A percentile compares a stretch with the other conserved stretches of the same genome.
phyloP scores from a whole-genome alignment of 1,284 basidiomycete species.

The Pseudozyma hubeiensis region DNA sequence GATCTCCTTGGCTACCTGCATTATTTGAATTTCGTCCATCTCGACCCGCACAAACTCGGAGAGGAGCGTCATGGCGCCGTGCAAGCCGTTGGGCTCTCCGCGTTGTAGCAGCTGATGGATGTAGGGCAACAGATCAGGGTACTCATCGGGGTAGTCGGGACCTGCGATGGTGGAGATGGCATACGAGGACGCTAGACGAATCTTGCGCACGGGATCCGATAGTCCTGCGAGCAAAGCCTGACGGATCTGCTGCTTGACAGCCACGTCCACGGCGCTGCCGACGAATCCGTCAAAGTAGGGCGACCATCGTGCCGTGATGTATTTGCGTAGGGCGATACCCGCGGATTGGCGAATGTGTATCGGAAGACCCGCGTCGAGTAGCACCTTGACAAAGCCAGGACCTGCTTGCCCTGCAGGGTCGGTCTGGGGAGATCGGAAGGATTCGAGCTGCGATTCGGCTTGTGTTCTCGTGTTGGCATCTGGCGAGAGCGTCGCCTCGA shows the following conservation, averaged over 20 bases:
- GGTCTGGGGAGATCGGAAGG: slow-evolving; percentile 35
- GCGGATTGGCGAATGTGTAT: slow-evolving; percentile 60
- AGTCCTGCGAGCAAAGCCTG: slow-evolving; percentile 51
- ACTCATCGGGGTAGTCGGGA: slow-evolving; percentile 66
- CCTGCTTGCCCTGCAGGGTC: slow-evolving; percentile 34
- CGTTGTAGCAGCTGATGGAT: slow-evolving; percentile 51
- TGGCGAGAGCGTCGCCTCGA: slow-evolving; percentile 51
- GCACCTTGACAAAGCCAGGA: slow-evolving; percentile 40
- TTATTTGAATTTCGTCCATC: slow-evolving; percentile 65
- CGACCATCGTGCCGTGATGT: slow-evolving; percentile 62
- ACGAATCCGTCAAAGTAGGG: slow-evolving; percentile 58
- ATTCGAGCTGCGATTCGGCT: slow-evolving; percentile 49
- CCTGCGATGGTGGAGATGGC: slow-evolving; percentile 58
- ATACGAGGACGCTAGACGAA: slow-evolving; percentile 58
- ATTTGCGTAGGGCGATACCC: slow-evolving; percentile 58
- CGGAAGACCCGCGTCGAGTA: slow-evolving; percentile 25
- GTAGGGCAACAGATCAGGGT: slow-evolving; percentile 58
- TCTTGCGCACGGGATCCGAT: slow-evolving; percentile 51
- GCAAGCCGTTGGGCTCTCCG: slow-evolving; percentile 36
- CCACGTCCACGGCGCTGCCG: slow-evolving; percentile 44
- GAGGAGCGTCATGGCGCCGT: slow-evolving; percentile 63
- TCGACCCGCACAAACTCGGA: slow-evolving; percentile 63
- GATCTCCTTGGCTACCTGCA: slow-evolving; percentile 59
- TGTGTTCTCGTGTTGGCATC: slow-evolving; percentile 32
- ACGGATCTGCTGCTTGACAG: slow-evolving; percentile 56